Conservation (phyloP, 768 basidiomycete genomes). For the Russula vinacea region DNA sequence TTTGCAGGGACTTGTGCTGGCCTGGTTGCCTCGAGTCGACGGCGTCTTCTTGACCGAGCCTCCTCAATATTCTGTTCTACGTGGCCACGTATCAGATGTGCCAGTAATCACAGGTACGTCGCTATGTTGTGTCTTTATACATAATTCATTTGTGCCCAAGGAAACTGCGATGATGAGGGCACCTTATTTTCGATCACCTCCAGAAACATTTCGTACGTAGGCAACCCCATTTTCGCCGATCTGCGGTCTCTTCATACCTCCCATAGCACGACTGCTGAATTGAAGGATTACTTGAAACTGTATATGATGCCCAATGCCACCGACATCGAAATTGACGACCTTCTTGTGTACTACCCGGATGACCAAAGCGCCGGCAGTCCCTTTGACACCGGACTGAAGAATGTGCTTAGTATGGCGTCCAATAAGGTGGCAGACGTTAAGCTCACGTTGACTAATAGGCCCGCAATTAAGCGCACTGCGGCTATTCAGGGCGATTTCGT, state of each 20-base stretch:
- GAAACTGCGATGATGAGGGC: constrained; percentile 60
- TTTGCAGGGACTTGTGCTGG: constrained; percentile 31
- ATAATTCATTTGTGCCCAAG: constrained; percentile 31
- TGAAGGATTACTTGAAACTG: constrained; percentile 22
- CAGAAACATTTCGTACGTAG: constrained; percentile 36
- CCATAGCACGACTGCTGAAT: constrained; percentile 3
- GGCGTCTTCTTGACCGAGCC: constrained; percentile 31
- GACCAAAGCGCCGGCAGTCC: constrained; percentile 25
- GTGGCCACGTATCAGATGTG: constrained; percentile 30
- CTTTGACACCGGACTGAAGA: constrained; percentile 27
- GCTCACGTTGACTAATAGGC: neutral
- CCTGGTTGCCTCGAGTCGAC: constrained; percentile 34
- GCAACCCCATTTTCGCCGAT: neutral
- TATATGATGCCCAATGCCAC: constrained; percentile 33
- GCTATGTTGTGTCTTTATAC: neutral
- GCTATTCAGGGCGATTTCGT: constrained; percentile 28
- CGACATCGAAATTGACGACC: constrained; percentile 21
- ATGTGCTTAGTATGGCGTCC: constrained; percentile 34
- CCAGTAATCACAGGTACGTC: constrained; percentile 31
- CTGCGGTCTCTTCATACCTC: neutral
- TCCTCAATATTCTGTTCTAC: constrained; percentile 30
- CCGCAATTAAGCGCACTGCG: constrained; percentile 28
- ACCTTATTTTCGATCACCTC: constrained; percentile 39
- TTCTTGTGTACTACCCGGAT: constrained; percentile 32
- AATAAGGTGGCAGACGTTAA: neutral